A percentile compares a stretch with the other conserved stretches of the same genome.
These are phyloP conservation scores for Lasiodiplodia hormozganensis DNA, from an alignment of 2,329 filamentous ascomycete genomes.

Conservation along the genomic window DNA sequence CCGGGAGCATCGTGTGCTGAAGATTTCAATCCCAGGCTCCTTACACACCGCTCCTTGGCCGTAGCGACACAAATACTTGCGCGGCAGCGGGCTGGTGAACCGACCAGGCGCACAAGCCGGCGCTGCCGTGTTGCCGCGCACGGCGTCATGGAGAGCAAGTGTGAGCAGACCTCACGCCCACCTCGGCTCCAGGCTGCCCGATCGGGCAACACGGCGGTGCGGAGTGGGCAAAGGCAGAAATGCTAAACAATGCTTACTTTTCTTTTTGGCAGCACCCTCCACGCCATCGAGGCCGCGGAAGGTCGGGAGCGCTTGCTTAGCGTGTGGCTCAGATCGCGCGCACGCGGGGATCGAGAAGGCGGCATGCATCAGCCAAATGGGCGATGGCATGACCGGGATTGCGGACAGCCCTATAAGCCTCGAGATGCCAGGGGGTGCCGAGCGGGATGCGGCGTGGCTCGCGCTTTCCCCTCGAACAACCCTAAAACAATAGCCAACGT, in stretches of 20 bases:
- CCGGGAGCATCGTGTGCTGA: background rate
- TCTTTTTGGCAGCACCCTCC: too few relatives aligned
- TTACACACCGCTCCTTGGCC: slow-evolving; percentile 9
- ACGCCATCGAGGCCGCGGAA: slow-evolving; percentile 4
- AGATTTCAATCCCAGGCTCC: background rate
- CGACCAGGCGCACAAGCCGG: background rate
- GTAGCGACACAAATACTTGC: background rate
- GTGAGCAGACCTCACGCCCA: background rate
- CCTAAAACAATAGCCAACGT: background rate
- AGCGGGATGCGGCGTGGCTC: background rate
- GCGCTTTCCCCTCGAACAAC: background rate
- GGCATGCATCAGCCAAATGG: background rate
- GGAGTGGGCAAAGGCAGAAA: slow-evolving; percentile 1
- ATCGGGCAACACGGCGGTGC: background rate
- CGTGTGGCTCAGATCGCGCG: background rate
- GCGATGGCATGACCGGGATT: background rate
- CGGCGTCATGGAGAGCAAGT: background rate
- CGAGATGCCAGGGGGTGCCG: background rate
- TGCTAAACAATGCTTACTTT: background rate
- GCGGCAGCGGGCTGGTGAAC: background rate
- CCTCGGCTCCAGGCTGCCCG: background rate
- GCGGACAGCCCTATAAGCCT: background rate
- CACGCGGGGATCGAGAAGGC: background rate
- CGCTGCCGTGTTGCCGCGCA: too few relatives aligned
- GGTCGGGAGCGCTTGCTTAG: slow-evolving; percentile 20